Percentiles rank a stretch among this genome's conserved stretches.
Conservation (phyloP, 805 yeast genomes). For the Saccharomyces mikatae region DNA sequence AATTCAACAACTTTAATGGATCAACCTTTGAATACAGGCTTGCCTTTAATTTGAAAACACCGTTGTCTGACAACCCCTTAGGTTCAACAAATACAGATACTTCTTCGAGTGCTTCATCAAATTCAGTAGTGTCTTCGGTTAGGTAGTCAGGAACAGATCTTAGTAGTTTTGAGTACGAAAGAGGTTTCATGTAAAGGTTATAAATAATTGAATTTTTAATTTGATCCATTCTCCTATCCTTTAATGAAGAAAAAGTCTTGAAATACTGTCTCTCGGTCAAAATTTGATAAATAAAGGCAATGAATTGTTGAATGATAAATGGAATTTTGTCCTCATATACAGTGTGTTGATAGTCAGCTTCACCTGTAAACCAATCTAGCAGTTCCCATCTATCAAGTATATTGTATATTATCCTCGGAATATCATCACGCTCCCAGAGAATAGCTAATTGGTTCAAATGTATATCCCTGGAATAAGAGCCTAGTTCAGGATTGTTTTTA, state of each 20-base stretch:
- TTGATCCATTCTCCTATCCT: constrained; percentile 25
- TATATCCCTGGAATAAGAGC: constrained; percentile 67
- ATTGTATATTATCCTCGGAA: constrained; percentile 48
- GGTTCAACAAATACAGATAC: constrained; percentile 58
- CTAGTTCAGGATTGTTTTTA: constrained; percentile 37
- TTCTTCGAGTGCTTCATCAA: constrained; percentile 48
- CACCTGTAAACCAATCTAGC: constrained; percentile 39
- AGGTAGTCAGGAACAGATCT: constrained; percentile 30
- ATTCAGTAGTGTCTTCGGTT: constrained; percentile 30
- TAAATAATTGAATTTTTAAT: constrained; percentile 42
- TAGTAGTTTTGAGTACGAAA: constrained; percentile 44
- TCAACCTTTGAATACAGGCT: constrained; percentile 42
- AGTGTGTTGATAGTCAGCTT: constrained; percentile 32
- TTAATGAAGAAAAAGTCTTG: constrained; percentile 32
- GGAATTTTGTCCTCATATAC: constrained; percentile 41
- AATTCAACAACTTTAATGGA: constrained; percentile 42
- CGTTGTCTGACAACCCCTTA: constrained; percentile 56
- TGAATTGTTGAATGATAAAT: constrained; percentile 70
- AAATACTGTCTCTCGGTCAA: constrained; percentile 63
- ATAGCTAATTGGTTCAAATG: constrained; percentile 53
- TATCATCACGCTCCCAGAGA: constrained; percentile 43
- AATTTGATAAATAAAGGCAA: constrained; percentile 60
- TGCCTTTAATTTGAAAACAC: constrained; percentile 53
- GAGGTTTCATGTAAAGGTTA: constrained; percentile 43
- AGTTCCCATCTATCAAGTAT: constrained; percentile 56